Conservation (phyloP, 2,329 filamentous ascomycete genomes). For the Oidium heveae region DNA sequence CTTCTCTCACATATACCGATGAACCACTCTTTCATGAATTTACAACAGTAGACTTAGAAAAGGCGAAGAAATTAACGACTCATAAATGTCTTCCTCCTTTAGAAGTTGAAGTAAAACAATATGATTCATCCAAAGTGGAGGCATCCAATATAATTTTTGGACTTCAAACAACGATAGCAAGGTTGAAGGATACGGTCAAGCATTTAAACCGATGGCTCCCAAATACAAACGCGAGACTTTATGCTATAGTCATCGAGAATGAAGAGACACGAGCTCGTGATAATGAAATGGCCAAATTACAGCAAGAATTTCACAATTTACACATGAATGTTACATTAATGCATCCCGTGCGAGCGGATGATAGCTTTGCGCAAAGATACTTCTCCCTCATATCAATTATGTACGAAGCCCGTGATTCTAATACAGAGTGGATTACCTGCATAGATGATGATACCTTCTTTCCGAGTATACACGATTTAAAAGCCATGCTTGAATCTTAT, state of each 20-base stretch:
- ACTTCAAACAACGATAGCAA: slow-evolving; percentile 11
- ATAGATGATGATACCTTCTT: slow-evolving; percentile 15
- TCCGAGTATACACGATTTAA: slow-evolving; percentile 10
- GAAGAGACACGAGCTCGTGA: slow-evolving; percentile 8
- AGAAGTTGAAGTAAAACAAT: slow-evolving; percentile 8
- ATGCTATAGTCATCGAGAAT: slow-evolving; percentile 12
- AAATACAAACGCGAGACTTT: slow-evolving; percentile 10
- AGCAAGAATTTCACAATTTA: slow-evolving; percentile 7
- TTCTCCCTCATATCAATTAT: slow-evolving; percentile 20
- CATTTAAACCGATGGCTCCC: slow-evolving; percentile 13
- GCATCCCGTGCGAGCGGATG: slow-evolving; percentile 7
- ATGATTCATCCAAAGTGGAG: slow-evolving; percentile 15
- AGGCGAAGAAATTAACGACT: slow-evolving; percentile 5
- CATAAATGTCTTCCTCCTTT: slow-evolving; percentile 9
- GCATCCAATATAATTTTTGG: slow-evolving; percentile 27
- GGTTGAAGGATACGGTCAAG: slow-evolving; percentile 11
- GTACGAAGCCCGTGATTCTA: slow-evolving; percentile 15
- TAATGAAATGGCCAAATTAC: slow-evolving; percentile 8
- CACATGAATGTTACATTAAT: slow-evolving; percentile 11
- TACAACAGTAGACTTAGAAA: slow-evolving; percentile 5
- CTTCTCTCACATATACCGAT: slow-evolving; percentile 9
- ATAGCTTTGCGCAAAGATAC: slow-evolving; percentile 16
- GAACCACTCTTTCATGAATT: slow-evolving; percentile 9
- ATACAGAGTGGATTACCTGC: slow-evolving; percentile 14
- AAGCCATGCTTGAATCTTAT: slow-evolving; percentile 13